A percentile compares a stretch with the other conserved stretches of the same genome.
Conservation (phyloP, 2,329 filamentous ascomycete species). For the Neurospora sp. region DNA sequence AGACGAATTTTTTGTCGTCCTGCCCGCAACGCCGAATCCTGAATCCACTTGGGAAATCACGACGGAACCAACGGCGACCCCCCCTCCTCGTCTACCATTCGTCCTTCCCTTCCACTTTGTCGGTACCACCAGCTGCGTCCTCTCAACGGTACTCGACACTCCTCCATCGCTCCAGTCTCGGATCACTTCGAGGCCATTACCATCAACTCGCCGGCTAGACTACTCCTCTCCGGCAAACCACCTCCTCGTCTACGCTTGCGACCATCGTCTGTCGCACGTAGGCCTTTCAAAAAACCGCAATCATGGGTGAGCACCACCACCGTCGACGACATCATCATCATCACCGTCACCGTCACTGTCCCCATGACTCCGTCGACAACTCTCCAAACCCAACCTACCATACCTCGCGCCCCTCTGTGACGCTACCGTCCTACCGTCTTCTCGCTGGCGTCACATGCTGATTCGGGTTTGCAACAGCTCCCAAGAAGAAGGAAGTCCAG, state of each 20-base stretch:
- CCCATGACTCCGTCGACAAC: not conserved
- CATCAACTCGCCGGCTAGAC: constrained; percentile 1
- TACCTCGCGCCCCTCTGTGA: constrained; percentile 1
- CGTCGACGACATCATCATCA: not conserved
- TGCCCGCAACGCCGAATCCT: constrained; percentile 1
- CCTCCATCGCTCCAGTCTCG: not conserved
- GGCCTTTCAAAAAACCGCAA: constrained; percentile 19
- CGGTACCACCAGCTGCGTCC: not conserved
- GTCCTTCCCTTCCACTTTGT: constrained; percentile 5
- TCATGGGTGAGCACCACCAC: constrained; percentile 22
- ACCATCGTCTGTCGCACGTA: constrained; percentile 21
- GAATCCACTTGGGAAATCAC: not conserved
- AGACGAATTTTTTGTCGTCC: not conserved
- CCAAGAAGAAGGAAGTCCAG: constrained; percentile 85
- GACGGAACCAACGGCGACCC: not conserved
- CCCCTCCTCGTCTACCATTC: constrained; percentile 5
- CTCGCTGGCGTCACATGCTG: constrained; percentile 26
- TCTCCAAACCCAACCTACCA: not conserved
- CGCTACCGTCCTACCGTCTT: not conserved
- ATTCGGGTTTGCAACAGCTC: constrained; percentile 49
- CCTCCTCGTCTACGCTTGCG: constrained; percentile 18
- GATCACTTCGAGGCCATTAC: not conserved
- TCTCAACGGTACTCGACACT: constrained; percentile 2
- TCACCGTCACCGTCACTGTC: not conserved
- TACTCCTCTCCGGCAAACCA: constrained; percentile 10